Percentiles rank a stretch among this genome's conserved stretches.
Evolutionary conservation across 2,329 filamentous ascomycete genomes (phyloP).

Genomic region (Leptographium radiaticola): DNA sequence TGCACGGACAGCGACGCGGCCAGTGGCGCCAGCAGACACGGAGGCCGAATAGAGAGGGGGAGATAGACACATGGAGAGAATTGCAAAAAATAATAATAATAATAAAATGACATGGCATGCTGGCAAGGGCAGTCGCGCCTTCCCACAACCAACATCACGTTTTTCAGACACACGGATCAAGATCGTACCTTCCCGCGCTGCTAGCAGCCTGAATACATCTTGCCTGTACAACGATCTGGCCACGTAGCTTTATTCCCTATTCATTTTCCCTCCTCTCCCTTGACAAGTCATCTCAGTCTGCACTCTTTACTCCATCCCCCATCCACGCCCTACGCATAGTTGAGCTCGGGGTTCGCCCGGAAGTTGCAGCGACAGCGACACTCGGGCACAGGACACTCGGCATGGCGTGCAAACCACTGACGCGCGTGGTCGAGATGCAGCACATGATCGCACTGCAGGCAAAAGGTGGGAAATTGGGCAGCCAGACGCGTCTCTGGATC

Average conservation of each 20-base stretch:
- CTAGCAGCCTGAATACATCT: no score
- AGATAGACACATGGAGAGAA: no score
- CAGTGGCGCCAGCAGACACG: not conserved
- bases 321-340: conserved; percentile 26
- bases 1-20: conserved; percentile 8
- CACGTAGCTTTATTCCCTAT: no score
- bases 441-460: conserved; percentile 54
- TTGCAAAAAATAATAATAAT: no score
- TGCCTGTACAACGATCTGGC: no score
- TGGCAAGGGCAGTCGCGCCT: no score
- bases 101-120: no score
- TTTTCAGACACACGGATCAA: no score
- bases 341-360: conserved; percentile 44
- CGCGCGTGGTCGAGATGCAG: conserved; percentile 54
- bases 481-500: conserved; percentile 33
- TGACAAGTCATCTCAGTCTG: no score
- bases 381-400: conserved; percentile 55
- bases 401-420: conserved; percentile 52
- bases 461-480: conserved; percentile 55
- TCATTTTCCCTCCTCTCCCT: not conserved
- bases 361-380: conserved; percentile 54
- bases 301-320: no score
- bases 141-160: no score
- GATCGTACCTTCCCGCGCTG: no score
- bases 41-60: not conserved